Conservation (phyloP, 129 eudicot species). For the Pulicaria dysenterica region DNA sequence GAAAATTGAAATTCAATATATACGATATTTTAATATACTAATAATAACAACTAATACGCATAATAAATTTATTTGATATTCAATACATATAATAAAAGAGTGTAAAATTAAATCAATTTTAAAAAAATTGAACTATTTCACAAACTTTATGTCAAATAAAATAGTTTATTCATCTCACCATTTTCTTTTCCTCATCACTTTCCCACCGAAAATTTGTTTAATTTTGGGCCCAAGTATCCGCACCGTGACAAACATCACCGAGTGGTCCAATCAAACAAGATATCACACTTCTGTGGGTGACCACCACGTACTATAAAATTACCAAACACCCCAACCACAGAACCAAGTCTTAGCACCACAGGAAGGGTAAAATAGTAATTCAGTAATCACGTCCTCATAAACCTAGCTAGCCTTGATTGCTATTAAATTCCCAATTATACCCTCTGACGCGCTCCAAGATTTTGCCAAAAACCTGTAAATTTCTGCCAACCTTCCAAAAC, state of each 20-base stretch:
- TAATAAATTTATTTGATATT: too few relatives aligned
- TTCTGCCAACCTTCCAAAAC: conserved; percentile 24
- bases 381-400: conserved; percentile 2
- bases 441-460: conserved; percentile 2
- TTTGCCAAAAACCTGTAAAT: conserved; percentile 22
- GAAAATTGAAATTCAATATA: too few relatives aligned
- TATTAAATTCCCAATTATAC: conserved; percentile 36
- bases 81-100: too few relatives aligned
- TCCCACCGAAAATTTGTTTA: conserved; percentile 31
- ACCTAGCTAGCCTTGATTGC: conserved; percentile 33
- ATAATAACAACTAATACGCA: too few relatives aligned
- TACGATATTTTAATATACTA: too few relatives aligned
- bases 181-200: background rate
- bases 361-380: conserved; percentile 25
- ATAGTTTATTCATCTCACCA: background rate
- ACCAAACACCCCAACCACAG: conserved; percentile 3
- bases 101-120: too few relatives aligned
- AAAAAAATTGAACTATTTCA: too few relatives aligned
- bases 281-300: conserved; percentile 17
- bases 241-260: conserved; percentile 12
- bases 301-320: background rate
- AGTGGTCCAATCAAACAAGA: conserved; percentile 32
- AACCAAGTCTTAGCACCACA: background rate
- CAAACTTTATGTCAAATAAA: too few relatives aligned
- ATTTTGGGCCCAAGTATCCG: conserved; percentile 35